Evolutionary conservation across 1,139 yeast genomes (phyloP), one percentile per base, ranked within the genome.

Genomic region (Nakaseomyces bracarensis): DNA sequence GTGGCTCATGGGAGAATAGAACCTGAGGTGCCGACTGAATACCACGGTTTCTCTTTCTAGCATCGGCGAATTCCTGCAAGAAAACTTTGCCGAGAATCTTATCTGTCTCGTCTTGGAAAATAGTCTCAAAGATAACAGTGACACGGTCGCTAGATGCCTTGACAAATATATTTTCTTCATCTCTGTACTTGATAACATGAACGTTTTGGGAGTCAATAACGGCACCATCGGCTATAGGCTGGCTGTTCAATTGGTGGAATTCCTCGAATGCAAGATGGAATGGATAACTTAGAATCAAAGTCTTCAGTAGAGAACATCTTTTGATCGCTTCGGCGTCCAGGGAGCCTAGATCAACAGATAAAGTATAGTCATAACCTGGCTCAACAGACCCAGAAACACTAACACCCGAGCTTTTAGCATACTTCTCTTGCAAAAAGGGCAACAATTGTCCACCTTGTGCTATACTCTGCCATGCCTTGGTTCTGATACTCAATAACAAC

Each of bases 21-120:
- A 91, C 99, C 69, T 93, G 99, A 18, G 99, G 98, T 1, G 98
- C 96, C 41, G 94, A 89, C 67, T 93, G 98, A 46, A 91, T 93
- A 11, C 95, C 84, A 61, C 97, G 78, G 65, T 83, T 82, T 62
- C 96, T 76, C 66, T 81, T 81, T 66, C 99, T 78, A 10, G 99
- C 97, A 60, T 85, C 99, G 38, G 91, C 96, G 65, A 91, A 91
- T 67, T 91, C 99, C 65, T 91, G 99, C 52, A 91, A 69, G 61
- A 93, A 91, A 44, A 91, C 96, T 63, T 84, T 87, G 41, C 97
- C 96, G 56, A 91, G 86, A 45, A 87, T 78, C 63, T 85, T 85
- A 66, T 91, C 99, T 8, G 97, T 91, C 65, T 93, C 98, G 65
- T 93, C 99, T 58, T 85, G 84, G 72, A 91, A 91, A 36, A 86